Evolutionary conservation across 1,284 basidiomycete species (phyloP).

Genomic region (Austroboletus novae-zelandiae): DNA sequence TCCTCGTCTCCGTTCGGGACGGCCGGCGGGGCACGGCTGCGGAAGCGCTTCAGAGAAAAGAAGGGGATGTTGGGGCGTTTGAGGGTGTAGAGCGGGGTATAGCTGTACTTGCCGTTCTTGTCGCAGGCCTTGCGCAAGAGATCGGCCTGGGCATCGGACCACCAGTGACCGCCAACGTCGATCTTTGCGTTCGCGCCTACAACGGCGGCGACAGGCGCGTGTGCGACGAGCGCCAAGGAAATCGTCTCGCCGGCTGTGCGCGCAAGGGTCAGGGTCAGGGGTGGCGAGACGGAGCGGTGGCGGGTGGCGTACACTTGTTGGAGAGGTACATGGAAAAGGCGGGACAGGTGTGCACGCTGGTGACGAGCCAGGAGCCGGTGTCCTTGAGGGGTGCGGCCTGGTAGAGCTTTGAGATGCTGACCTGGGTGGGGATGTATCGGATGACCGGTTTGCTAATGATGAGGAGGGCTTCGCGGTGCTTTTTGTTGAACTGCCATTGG

Average conservation of each 20-base stretch:
- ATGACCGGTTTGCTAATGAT: slow-evolving; percentile 27
- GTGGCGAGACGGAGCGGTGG: not conserved
- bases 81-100: slow-evolving; percentile 24
- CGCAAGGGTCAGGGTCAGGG: not conserved
- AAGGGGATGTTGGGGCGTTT: slow-evolving; percentile 14
- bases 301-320: slow-evolving; percentile 17
- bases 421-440: slow-evolving; percentile 14
- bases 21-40: not conserved
- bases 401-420: slow-evolving; percentile 20
- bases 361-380: slow-evolving; percentile 24
- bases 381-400: slow-evolving; percentile 14
- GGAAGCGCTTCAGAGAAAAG: not conserved
- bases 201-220: slow-evolving; percentile 5
- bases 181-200: slow-evolving; percentile 10
- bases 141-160: slow-evolving; percentile 10
- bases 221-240: slow-evolving; percentile 19
- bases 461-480: slow-evolving; percentile 25
- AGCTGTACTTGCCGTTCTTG: slow-evolving; percentile 14
- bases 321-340: slow-evolving; percentile 31
- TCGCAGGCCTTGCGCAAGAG: slow-evolving; percentile 20
- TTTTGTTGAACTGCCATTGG: slow-evolving; percentile 28
- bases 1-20: not conserved
- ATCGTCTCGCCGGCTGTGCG: slow-evolving; percentile 22
- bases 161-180: slow-evolving; percentile 15
- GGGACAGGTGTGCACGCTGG: slow-evolving; percentile 20